Evolutionary conservation across 2,329 filamentous ascomycete species (phyloP), one percentile per base, ranked within the genome.

Genomic region (Aspergillus thermomutatus): DNA sequence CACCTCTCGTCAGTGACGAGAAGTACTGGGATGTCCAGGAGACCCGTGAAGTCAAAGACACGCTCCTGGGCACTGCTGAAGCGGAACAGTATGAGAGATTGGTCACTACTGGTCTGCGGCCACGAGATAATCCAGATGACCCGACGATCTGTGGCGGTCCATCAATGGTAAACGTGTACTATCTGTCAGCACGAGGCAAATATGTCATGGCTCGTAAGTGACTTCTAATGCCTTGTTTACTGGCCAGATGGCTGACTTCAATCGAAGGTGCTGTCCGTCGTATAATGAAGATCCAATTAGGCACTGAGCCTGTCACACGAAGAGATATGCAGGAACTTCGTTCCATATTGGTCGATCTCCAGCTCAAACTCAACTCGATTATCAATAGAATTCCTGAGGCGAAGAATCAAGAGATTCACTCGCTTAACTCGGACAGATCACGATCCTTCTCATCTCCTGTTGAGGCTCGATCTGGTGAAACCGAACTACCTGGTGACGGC

Each of bases 1-100:
- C 78, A 6, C 78, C 78, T 8, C 64, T 79, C 25, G 74, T 80
- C 14, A 73, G 73, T 37, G 77, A 79, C 40, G 77, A 80, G 53
- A 75, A 75, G 50, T 79, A 77, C 41, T 80, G 76, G 72, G 78
- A 82, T 61, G 78, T 80, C 1, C 69, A 74, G 8, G 72, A 77
- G 54, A 73, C 75, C 3, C 79, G 74, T 48, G 78, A 80, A 63
- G 68, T 81, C 5, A 78, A 79, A 58, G 79, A 81, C 54, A 76
- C 74, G 1, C 65, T 75, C 8, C 56, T 78, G 10, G 75, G 75
- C 2, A 75, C 69, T 0, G 66, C 70, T 2, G 69, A 72, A 23
- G 75, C 74, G 1, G 69, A 71, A 11, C 62, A 70, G 8, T 77
- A 78, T 50, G 68, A 75, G 27, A 63, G 66, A 19, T 58, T 70